phyloP scores from a whole-genome alignment of 2,329 filamentous ascomycete species.

The Sclerotiophoma versabilis region DNA sequence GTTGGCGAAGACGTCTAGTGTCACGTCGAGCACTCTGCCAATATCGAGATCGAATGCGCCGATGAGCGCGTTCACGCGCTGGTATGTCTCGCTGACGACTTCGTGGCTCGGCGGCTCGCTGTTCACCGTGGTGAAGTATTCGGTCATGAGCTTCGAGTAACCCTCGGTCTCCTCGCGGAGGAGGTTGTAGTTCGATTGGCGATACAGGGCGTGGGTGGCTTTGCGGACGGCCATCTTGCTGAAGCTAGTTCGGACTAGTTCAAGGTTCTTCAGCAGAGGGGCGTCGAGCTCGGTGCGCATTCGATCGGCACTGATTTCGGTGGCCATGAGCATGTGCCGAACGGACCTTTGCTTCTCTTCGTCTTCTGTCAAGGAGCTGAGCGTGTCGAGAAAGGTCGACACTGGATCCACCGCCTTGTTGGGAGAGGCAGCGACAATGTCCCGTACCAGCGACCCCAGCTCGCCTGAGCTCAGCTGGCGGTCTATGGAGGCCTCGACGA shows the following conservation, averaged over 20 bases:
- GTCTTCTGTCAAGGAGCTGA: constrained; percentile 79
- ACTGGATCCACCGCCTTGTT: constrained; percentile 54
- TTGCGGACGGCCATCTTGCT: constrained; percentile 82
- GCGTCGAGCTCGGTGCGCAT: constrained; percentile 87
- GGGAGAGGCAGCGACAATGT: constrained; percentile 68
- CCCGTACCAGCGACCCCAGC: constrained; percentile 74
- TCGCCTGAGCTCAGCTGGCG: constrained; percentile 70
- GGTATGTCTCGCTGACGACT: constrained; percentile 83
- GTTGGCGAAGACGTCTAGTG: constrained; percentile 91
- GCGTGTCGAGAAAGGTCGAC: constrained; percentile 79
- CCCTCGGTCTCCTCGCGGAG: constrained; percentile 95
- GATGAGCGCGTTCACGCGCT: constrained; percentile 91
- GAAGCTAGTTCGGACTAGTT: constrained; percentile 86
- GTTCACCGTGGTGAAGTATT: constrained; percentile 88
- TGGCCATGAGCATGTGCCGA: constrained; percentile 73
- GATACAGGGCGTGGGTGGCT: constrained; percentile 90
- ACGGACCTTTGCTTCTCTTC: constrained; percentile 67
- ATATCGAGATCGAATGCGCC: constrained; percentile 97
- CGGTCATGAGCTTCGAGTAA: constrained; percentile 94
- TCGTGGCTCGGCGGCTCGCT: constrained; percentile 76
- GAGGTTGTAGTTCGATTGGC: constrained; percentile 96
- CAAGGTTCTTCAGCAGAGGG: constrained; percentile 74
- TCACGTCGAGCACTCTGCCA: constrained; percentile 91
- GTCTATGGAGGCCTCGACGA: constrained; percentile 77
- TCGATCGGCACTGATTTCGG: constrained; percentile 72